phyloP scores from a whole-genome alignment of 192 early-diverging fungal genomes.

The Coemansia sp. region DNA sequence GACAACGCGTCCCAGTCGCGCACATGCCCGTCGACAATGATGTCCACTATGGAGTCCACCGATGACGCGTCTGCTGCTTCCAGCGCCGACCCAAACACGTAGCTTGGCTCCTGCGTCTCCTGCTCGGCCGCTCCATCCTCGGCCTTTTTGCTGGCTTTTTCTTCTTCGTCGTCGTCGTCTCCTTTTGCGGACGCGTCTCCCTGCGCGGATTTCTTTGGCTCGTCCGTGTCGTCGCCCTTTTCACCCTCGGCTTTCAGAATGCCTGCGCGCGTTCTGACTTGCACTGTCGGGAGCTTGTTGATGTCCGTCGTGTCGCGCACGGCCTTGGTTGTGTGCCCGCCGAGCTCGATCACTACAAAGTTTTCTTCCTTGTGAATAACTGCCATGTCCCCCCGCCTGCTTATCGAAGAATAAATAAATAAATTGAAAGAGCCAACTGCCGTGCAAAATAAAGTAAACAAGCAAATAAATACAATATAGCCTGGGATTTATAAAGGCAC shows the following conservation, averaged over 20 bases:
- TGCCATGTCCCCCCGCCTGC: neutral
- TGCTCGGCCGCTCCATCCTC: neutral
- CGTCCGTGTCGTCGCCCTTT: constrained; percentile 7
- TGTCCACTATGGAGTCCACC: constrained; percentile 44
- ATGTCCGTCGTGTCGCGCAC: constrained; percentile 74
- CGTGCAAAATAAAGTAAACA: neutral
- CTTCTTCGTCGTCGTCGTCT: neutral
- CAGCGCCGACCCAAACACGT: constrained; percentile 46
- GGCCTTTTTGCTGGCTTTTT: neutral
- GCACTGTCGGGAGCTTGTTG: constrained; percentile 64
- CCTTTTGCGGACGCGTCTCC: neutral
- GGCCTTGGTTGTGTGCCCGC: constrained; percentile 73
- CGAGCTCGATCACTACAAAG: constrained; percentile 85
- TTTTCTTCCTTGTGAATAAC: constrained; percentile 64
- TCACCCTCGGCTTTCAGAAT: constrained; percentile 14
- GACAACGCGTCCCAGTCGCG: constrained; percentile 71
- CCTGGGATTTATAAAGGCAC: too few species aligned
- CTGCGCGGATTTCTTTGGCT: neutral
- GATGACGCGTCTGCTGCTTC: constrained; percentile 21
- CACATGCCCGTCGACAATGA: constrained; percentile 61
- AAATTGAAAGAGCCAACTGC: too few species aligned
- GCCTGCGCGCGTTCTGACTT: constrained; percentile 42
- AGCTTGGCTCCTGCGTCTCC: constrained; percentile 24
- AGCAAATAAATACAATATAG: neutral
- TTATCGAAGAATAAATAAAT: neutral